phyloP scores from a whole-genome alignment of 805 yeast species.

The Kuraishia hungarica region DNA sequence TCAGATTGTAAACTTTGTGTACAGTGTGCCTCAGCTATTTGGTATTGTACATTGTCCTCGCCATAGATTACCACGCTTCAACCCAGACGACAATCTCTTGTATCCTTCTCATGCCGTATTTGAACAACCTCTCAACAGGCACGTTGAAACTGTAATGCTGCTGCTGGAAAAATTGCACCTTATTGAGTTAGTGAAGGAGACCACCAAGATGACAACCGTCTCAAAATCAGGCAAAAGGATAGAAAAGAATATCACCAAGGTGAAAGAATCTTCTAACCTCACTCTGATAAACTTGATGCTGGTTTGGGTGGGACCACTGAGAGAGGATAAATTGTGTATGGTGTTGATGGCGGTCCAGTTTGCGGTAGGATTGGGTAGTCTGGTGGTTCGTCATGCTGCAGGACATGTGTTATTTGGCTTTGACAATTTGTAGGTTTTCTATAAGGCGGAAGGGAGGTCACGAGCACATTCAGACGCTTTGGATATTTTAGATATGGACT shows the following conservation, averaged over 20 bases:
- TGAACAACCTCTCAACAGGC: slow-evolving; percentile 21
- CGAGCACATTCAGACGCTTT: background rate
- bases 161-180: slow-evolving; percentile 41
- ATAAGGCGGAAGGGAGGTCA: too few species aligned
- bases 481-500: background rate
- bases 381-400: slow-evolving; percentile 68
- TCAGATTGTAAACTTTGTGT: slow-evolving; percentile 82
- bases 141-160: slow-evolving; percentile 29
- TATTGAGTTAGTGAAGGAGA: slow-evolving; percentile 30
- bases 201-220: slow-evolving; percentile 13
- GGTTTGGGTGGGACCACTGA: slow-evolving; percentile 84
- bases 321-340: slow-evolving; percentile 71
- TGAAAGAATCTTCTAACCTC: slow-evolving; percentile 60
- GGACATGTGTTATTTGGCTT: slow-evolving; percentile 85
- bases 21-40: slow-evolving; percentile 89
- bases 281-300: slow-evolving; percentile 78
- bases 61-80: slow-evolving; percentile 81
- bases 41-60: slow-evolving; percentile 89
- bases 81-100: slow-evolving; percentile 58
- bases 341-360: slow-evolving; percentile 57
- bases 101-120: slow-evolving; percentile 59
- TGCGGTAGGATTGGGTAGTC: slow-evolving; percentile 53
- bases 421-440: slow-evolving; percentile 53
- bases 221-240: slow-evolving; percentile 8
- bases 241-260: slow-evolving; percentile 2